These are phyloP conservation scores for Yamadazyma epiphylla DNA, from an alignment of 1,139 yeast genomes.

Conservation along the genomic window DNA sequence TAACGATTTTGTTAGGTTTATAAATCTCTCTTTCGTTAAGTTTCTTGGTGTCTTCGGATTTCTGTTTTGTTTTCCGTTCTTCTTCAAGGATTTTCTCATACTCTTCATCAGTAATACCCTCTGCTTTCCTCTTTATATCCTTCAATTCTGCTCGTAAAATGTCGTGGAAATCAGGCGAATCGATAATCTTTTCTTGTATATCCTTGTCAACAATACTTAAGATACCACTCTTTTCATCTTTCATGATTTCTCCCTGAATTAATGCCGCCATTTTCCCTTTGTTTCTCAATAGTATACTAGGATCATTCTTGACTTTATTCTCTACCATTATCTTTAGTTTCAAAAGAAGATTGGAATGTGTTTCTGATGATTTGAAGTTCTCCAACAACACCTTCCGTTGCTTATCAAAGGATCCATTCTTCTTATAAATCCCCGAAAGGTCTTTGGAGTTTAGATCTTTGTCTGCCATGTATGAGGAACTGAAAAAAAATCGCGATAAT, in stretches of 20 bases:
- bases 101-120: constrained; percentile 42
- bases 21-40: constrained; percentile 1
- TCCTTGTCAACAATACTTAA: constrained; percentile 44
- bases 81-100: constrained; percentile 15
- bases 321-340: constrained; percentile 45
- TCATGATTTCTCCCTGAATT: constrained; percentile 46
- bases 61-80: constrained; percentile 3
- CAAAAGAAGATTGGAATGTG: constrained; percentile 37
- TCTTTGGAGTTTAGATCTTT: constrained; percentile 15
- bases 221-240: constrained; percentile 12
- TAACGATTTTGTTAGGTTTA: constrained; percentile 15
- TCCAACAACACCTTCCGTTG: constrained; percentile 42
- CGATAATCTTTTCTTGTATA: constrained; percentile 44
- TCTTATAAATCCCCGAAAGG: constrained; percentile 43
- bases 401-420: constrained; percentile 48
- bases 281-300: constrained; percentile 45
- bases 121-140: constrained; percentile 28
- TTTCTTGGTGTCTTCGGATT: not conserved
- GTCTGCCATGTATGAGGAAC: not conserved
- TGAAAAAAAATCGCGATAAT: not conserved
- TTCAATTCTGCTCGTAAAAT: constrained; percentile 29
- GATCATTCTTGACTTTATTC: constrained; percentile 46
- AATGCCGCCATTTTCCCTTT: constrained; percentile 52
- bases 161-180: constrained; percentile 38
- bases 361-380: constrained; percentile 41